Evolutionary conservation across 768 basidiomycete genomes (phyloP).

Genomic region (Mycena belliarum): DNA sequence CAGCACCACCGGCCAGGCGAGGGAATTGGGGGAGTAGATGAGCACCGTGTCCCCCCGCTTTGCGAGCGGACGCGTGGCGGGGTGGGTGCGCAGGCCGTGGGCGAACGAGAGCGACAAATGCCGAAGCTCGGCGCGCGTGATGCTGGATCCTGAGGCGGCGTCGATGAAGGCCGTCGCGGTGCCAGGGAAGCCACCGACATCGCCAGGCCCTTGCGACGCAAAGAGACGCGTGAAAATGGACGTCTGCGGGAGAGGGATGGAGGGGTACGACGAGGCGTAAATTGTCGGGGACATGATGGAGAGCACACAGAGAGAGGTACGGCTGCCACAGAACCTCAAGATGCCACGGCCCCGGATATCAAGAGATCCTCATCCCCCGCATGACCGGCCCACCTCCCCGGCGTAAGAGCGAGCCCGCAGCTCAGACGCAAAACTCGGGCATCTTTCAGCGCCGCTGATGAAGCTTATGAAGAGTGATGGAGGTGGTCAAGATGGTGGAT

Average conservation of each 20-base stretch:
- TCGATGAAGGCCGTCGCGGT: slow-evolving; percentile 52
- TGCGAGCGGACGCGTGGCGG: slow-evolving; percentile 27
- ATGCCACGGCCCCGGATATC: no score
- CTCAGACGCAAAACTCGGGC: no score
- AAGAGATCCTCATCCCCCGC: no score
- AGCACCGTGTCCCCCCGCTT: slow-evolving; percentile 59
- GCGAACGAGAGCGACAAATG: slow-evolving; percentile 59
- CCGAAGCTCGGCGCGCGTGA: slow-evolving; percentile 59
- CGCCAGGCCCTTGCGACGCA: slow-evolving; percentile 21
- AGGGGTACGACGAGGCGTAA: slow-evolving; percentile 46
- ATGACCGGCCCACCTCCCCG: no score
- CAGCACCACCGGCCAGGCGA: slow-evolving; percentile 51
- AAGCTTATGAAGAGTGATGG: no score
- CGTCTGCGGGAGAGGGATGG: slow-evolving; percentile 37
- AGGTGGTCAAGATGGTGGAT: no score
- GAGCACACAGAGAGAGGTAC: no score
- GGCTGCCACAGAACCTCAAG: no score
- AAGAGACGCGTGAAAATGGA: slow-evolving; percentile 57
- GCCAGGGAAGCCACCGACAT: not conserved
- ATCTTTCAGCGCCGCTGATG: no score
- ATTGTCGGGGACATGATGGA: slow-evolving; percentile 38
- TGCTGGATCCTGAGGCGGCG: slow-evolving; percentile 51
- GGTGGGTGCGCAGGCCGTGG: slow-evolving; percentile 54
- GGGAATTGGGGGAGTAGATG: slow-evolving; percentile 68
- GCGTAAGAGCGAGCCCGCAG: no score